Conservation (phyloP, 257 asterid species). For the Lavandula angustifolia region DNA sequence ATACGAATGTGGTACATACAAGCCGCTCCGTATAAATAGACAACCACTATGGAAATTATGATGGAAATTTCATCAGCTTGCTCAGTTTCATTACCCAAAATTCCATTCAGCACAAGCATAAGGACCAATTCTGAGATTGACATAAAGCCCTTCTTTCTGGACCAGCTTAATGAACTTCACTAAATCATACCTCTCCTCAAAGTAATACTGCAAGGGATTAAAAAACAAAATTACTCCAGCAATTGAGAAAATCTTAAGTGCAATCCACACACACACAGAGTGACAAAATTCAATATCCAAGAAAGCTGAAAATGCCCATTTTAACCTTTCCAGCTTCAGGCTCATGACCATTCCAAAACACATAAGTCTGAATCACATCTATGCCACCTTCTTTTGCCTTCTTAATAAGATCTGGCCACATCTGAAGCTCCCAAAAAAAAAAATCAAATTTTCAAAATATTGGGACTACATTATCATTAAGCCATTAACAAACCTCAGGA, state of each 20-base stretch:
- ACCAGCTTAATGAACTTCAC: constrained; percentile 89
- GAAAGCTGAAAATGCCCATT: constrained; percentile 23
- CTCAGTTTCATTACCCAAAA: constrained; percentile 69
- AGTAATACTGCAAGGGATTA: constrained; percentile 61
- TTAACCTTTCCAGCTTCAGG: constrained; percentile 89
- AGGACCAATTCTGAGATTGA: constrained; percentile 87
- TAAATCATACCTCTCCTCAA: constrained; percentile 88
- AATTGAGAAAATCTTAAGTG: neutral
- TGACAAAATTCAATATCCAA: neutral
- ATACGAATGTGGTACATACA: no score
- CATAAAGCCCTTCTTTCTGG: constrained; percentile 84
- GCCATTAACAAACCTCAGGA: constrained; percentile 62
- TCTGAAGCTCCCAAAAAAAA: constrained; percentile 53
- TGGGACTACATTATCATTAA: constrained; percentile 25
- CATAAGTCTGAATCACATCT: constrained; percentile 95
- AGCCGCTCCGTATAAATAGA: constrained; percentile 24
- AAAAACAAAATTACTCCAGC: constrained; percentile 7
- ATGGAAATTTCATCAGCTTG: constrained; percentile 11
- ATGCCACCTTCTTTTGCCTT: constrained; percentile 96
- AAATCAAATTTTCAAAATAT: no score
- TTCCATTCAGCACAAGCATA: constrained; percentile 99
- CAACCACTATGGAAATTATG: constrained; percentile 18
- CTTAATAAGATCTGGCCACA: constrained; percentile 98
- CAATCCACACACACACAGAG: neutral
- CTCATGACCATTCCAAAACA: constrained; percentile 98